These are phyloP conservation scores for Aspergillus glaucus DNA, from an alignment of 2,329 filamentous ascomycete species.

Conservation along the genomic window DNA sequence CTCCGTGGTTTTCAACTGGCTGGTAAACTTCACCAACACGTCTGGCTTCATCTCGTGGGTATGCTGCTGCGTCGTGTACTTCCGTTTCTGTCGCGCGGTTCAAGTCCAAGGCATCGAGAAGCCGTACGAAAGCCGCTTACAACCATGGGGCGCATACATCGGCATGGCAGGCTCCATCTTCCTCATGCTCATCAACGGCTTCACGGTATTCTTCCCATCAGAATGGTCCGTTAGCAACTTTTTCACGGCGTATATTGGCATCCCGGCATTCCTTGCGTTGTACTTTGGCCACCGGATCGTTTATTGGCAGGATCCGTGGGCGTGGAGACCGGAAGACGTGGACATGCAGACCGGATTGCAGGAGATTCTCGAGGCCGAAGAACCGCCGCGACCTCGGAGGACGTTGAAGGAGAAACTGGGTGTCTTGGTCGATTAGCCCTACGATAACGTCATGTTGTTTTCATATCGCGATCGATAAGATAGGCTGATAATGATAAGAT, in stretches of 20 bases:
- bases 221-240: conserved; percentile 61
- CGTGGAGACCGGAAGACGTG: conserved; percentile 42
- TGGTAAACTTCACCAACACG: conserved; percentile 64
- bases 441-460: background rate
- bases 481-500: background rate
- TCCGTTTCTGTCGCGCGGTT: conserved; percentile 52
- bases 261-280: conserved; percentile 54
- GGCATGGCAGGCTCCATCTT: conserved; percentile 50
- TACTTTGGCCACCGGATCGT: conserved; percentile 49
- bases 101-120: conserved; percentile 42
- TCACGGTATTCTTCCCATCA: conserved; percentile 63
- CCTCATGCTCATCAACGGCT: conserved; percentile 68
- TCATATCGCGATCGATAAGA: too few relatives aligned
- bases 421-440: conserved; percentile 21
- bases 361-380: conserved; percentile 46
- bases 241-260: conserved; percentile 59
- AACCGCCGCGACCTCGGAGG: conserved; percentile 21
- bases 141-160: conserved; percentile 60
- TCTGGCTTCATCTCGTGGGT: conserved; percentile 67
- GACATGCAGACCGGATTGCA: conserved; percentile 51
- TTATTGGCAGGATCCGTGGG: conserved; percentile 47
- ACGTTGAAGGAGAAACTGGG: conserved; percentile 29
- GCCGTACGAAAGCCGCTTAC: conserved; percentile 50
- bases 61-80: conserved; percentile 56
- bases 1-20: conserved; percentile 62